Evolutionary conservation across 2,329 filamentous ascomycete genomes (phyloP).

Genomic region (Teratosphaeria pseudoeucalypti): DNA sequence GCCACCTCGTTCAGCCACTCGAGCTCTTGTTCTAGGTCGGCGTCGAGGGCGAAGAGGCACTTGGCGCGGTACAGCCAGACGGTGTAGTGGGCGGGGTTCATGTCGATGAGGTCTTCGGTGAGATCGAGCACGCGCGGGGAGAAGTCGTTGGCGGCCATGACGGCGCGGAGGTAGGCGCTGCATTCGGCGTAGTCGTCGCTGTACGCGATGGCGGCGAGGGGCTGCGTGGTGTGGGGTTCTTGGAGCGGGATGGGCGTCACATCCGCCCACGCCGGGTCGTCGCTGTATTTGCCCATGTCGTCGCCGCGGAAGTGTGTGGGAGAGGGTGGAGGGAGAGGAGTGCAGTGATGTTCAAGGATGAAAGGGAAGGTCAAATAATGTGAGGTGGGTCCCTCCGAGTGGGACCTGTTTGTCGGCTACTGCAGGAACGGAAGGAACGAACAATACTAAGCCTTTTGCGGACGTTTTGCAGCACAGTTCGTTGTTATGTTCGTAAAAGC

Average conservation of each 20-base stretch:
- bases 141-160: slow-evolving; percentile 83
- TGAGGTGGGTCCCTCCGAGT: not conserved
- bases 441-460: not conserved
- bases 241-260: slow-evolving; percentile 59
- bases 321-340: not conserved
- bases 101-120: slow-evolving; percentile 77
- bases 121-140: slow-evolving; percentile 67
- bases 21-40: slow-evolving; percentile 61
- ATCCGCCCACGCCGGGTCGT: slow-evolving; percentile 73
- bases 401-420: not conserved
- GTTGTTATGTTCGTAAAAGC: too few species aligned
- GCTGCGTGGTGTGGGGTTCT: slow-evolving; percentile 62
- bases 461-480: not conserved
- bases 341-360: too few species aligned
- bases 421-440: not conserved
- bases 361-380: not conserved
- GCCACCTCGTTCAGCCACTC: slow-evolving; percentile 79
- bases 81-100: slow-evolving; percentile 97
- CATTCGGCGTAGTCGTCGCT: slow-evolving; percentile 81
- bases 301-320: not conserved
- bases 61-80: slow-evolving; percentile 94
- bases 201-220: slow-evolving; percentile 89
- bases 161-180: slow-evolving; percentile 82
- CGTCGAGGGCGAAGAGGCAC: slow-evolving; percentile 57
- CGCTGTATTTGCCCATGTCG: slow-evolving; percentile 42